Conservation (phyloP, 2,329 filamentous ascomycete genomes). For the Aspergillus felis region DNA sequence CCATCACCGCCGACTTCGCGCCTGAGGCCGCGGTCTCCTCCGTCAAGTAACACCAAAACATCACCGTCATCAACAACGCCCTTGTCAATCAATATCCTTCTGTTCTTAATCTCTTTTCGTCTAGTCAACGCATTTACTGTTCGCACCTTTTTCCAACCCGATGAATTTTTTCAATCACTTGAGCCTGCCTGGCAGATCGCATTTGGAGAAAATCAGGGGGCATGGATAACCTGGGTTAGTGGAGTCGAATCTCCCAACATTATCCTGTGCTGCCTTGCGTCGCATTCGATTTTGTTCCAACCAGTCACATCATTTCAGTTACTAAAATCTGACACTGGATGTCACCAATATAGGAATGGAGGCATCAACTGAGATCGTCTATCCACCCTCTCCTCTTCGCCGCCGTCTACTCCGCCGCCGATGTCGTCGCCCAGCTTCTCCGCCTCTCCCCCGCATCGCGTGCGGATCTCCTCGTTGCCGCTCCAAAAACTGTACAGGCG, state of each 20-base stretch:
- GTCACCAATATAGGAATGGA: conserved; percentile 71
- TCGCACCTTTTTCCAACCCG: conserved; percentile 93
- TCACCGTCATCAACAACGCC: conserved; percentile 5
- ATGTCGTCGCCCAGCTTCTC: conserved; percentile 54
- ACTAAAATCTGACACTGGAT: conserved; percentile 3
- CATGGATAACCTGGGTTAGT: conserved; percentile 94
- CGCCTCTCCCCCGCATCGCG: conserved; percentile 52
- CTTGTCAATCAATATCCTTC: conserved; percentile 26
- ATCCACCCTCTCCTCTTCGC: conserved; percentile 88
- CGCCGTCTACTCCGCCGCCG: conserved; percentile 62
- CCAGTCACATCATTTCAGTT: neutral
- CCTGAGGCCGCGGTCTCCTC: conserved; percentile 9
- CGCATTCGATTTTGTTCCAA: neutral
- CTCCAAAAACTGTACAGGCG: conserved; percentile 74
- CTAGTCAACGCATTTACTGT: conserved; percentile 74
- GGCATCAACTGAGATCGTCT: conserved; percentile 78
- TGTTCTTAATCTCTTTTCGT: conserved; percentile 61
- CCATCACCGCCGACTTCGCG: conserved; percentile 5
- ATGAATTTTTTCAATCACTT: conserved; percentile 94
- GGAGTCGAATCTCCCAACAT: neutral
- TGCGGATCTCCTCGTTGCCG: conserved; percentile 64
- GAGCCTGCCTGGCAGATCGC: conserved; percentile 90
- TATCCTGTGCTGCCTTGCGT: neutral
- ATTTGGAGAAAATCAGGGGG: conserved; percentile 71
- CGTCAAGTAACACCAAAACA: neutral